These are phyloP conservation scores for Dictyostelium brefeldianum DNA, from an alignment of 78 protist genomes.

Conservation along the genomic window DNA sequence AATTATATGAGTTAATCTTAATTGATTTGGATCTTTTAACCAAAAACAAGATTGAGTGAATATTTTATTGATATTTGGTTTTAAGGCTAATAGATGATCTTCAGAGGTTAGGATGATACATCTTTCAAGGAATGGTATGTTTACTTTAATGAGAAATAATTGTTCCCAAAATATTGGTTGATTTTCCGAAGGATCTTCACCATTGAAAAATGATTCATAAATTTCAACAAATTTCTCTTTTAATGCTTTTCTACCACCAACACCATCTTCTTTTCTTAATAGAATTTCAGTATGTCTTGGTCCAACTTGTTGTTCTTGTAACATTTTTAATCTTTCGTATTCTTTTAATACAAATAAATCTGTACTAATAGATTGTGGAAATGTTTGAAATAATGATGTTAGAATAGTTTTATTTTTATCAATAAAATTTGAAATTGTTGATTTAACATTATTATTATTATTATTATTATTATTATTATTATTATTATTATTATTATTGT, in stretches of 20 bases:
- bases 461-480: no score
- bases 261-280: slow-evolving; percentile 50
- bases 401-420: background rate
- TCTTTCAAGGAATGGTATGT: slow-evolving; percentile 68
- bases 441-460: background rate
- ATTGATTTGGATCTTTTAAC: slow-evolving; percentile 28
- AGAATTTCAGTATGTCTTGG: slow-evolving; percentile 76
- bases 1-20: slow-evolving; percentile 22
- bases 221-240: slow-evolving; percentile 77
- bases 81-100: slow-evolving; percentile 60
- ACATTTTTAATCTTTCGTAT: slow-evolving; percentile 65
- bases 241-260: slow-evolving; percentile 67
- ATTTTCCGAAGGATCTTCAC: slow-evolving; percentile 62
- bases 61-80: slow-evolving; percentile 55
- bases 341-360: slow-evolving; percentile 44
- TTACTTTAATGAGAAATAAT: slow-evolving; percentile 64
- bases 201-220: slow-evolving; percentile 68
- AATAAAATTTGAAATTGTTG: background rate
- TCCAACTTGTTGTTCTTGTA: slow-evolving; percentile 64
- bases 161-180: slow-evolving; percentile 80
- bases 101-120: slow-evolving; percentile 73
- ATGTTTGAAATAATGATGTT: slow-evolving; percentile 12
- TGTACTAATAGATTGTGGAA: slow-evolving; percentile 41
- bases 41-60: slow-evolving; percentile 69
- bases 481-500: no score